A percentile compares a stretch with the other conserved stretches of the same genome.
These are phyloP conservation scores for Penicillium sp. DNA, from an alignment of 2,329 filamentous ascomycete species.

Conservation along the genomic window DNA sequence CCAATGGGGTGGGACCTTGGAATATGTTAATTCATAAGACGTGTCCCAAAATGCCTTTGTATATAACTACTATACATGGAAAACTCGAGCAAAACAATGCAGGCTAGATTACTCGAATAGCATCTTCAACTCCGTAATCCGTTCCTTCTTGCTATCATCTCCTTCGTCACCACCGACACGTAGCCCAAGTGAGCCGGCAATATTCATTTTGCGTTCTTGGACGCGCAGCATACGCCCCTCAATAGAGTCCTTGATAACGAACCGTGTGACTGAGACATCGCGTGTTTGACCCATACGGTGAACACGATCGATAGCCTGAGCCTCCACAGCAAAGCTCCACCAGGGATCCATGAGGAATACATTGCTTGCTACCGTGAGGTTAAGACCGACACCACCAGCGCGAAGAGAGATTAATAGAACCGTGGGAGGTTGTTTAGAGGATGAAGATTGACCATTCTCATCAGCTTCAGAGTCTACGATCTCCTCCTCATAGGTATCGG, in stretches of 20 bases:
- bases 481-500: conserved; percentile 36
- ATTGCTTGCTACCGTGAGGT: conserved; percentile 81
- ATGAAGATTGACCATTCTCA: conserved; percentile 5
- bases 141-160: conserved; percentile 87
- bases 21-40: too few species aligned
- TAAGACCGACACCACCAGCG: conserved; percentile 91
- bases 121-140: conserved; percentile 93
- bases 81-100: neutral
- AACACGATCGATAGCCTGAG: conserved; percentile 95
- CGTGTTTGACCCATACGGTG: conserved; percentile 93
- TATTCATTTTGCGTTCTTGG: conserved; percentile 85
- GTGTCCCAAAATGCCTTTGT: too few species aligned
- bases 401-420: conserved; percentile 82
- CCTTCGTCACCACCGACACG: conserved; percentile 88
- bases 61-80: too few species aligned
- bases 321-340: conserved; percentile 98
- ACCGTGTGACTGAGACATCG: conserved; percentile 82
- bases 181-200: conserved; percentile 92
- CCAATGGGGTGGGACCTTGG: too few species aligned
- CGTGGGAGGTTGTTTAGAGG: conserved; percentile 27
- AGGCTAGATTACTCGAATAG: conserved; percentile 57
- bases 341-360: conserved; percentile 99
- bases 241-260: conserved; percentile 87
- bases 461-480: conserved; percentile 38
- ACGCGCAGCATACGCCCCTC: conserved; percentile 93